Evolutionary conservation across 2,329 filamentous ascomycete genomes (phyloP).

Genomic region (Pestalotiopsis sp.): DNA sequence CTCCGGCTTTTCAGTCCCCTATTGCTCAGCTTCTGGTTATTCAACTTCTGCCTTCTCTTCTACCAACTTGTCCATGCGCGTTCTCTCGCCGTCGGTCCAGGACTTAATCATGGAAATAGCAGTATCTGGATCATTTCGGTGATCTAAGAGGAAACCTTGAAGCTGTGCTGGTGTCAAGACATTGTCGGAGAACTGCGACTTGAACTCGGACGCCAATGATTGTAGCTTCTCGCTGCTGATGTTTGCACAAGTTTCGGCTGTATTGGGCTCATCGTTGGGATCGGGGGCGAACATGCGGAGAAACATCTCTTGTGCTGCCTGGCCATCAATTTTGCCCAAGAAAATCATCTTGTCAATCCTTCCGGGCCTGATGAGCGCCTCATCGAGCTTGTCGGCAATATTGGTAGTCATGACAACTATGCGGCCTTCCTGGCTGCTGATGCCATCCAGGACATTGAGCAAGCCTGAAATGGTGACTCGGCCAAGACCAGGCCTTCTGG

Average conservation of each 20-base stretch:
- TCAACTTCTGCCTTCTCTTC: background rate
- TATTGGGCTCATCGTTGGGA: slow-evolving; percentile 15
- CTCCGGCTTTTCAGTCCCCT: background rate
- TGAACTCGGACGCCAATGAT: slow-evolving; percentile 11
- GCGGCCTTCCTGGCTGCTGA: slow-evolving; percentile 69
- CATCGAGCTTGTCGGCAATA: slow-evolving; percentile 66
- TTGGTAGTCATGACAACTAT: slow-evolving; percentile 73
- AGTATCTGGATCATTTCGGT: slow-evolving; percentile 9
- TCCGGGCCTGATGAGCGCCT: slow-evolving; percentile 66
- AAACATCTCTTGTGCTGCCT: slow-evolving; percentile 26
- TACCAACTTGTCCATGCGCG: background rate
- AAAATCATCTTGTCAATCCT: slow-evolving; percentile 70
- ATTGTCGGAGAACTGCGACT: slow-evolving; percentile 18
- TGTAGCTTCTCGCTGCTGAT: slow-evolving; percentile 16
- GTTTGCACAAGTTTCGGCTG: slow-evolving; percentile 17
- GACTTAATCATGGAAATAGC: background rate
- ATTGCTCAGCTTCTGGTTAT: background rate
- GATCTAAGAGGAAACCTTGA: slow-evolving; percentile 23
- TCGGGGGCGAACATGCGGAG: slow-evolving; percentile 24
- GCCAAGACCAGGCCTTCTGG: slow-evolving; percentile 59
- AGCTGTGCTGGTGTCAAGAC: slow-evolving; percentile 27
- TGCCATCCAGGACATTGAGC: slow-evolving; percentile 62
- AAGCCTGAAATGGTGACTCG: slow-evolving; percentile 69
- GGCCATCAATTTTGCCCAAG: slow-evolving; percentile 44
- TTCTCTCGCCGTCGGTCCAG: slow-evolving; percentile 1